Evolutionary conservation across 148 eudicot genomes (phyloP), one percentile per base, ranked within the genome.

Genomic region (Vaccinium myrtillus): DNA sequence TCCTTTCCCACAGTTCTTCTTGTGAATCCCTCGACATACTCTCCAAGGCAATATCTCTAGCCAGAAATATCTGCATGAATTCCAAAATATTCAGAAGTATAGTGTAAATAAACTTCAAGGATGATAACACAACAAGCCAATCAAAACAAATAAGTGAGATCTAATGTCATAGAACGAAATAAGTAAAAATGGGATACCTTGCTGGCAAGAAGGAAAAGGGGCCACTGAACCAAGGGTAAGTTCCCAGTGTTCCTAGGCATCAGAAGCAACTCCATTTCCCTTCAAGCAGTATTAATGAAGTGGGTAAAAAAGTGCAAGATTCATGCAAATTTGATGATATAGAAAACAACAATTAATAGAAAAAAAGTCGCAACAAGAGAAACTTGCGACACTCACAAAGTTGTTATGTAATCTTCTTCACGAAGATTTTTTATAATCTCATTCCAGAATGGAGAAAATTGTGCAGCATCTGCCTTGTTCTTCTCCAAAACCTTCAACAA

Each of bases 201-300:
- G 98, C 99, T 97, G 55, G 93, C 98, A 84, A 97, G 92, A 87
- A 97, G 98, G 85, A 97, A 97, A 80, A 97, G 98, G 56, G 99
- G 99, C 98, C 99, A 97, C 90, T 97, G 99, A 82, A 97, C 95
- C 91, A 97, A 88, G 59, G 98, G 94, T 75, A 97, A 87, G 83
- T 85, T 89, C 81, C 93, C 95, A 84, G 89, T 80, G 87, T 97
- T 97, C 58, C 89, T 92, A 50, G 99, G 99, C 98, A 97, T 97
- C 73, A 84, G 87, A 90, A 97, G 98, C 92, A 95, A 89, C 87
- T 97, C 99, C 93, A 88, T 91, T 91, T 97, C 99, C 91, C 99
- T 97, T 77, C 54, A 83, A 43, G 55, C 25, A 46, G 19, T 19
- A 80, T 71, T 48, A 55, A 63, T 49, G 76, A 75, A 39, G 13